phyloP scores from a whole-genome alignment of 2,329 filamentous ascomycete species.

The Phaeosphaeriaceae sp. region DNA sequence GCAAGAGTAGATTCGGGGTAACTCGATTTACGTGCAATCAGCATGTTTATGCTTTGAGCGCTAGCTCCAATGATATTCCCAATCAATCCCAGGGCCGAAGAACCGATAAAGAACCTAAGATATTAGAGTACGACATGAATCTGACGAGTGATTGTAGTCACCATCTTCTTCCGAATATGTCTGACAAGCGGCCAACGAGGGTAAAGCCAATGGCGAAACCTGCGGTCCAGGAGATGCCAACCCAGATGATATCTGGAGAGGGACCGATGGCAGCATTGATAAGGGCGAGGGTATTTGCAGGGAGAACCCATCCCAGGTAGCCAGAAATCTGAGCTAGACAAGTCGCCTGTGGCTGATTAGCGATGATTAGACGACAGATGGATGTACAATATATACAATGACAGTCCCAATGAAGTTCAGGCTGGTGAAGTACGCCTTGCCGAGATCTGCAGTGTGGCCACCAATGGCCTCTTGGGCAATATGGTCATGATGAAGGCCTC shows the following conservation, averaged over 20 bases:
- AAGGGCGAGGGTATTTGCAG: conserved; percentile 35
- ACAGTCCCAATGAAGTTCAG: conserved; percentile 39
- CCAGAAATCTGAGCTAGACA: conserved; percentile 41
- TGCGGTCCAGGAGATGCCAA: conserved; percentile 43
- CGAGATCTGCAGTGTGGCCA: conserved; percentile 31
- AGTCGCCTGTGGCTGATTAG: conserved; percentile 25
- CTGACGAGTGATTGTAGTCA: neutral
- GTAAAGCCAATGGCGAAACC: conserved; percentile 47
- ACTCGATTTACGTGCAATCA: conserved; percentile 29
- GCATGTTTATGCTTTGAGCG: conserved; percentile 41
- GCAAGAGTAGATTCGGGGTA: neutral
- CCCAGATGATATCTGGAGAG: conserved; percentile 47
- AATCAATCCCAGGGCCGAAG: conserved; percentile 41
- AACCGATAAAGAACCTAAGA: conserved; percentile 40
- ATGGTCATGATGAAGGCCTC: conserved; percentile 37
- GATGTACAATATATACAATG: conserved; percentile 26
- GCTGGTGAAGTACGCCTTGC: conserved; percentile 34
- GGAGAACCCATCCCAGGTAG: conserved; percentile 41
- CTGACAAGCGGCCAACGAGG: conserved; percentile 46
- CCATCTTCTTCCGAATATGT: conserved; percentile 48
- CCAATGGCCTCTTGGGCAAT: conserved; percentile 37
- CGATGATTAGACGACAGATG: neutral
- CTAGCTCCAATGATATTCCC: conserved; percentile 47
- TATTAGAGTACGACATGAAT: neutral
- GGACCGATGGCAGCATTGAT: conserved; percentile 50